Percentiles rank a stretch among this genome's conserved stretches.
These are phyloP conservation scores for Diddensiella santjacobensis DNA, from an alignment of 805 yeast species.

Conservation along the genomic window DNA sequence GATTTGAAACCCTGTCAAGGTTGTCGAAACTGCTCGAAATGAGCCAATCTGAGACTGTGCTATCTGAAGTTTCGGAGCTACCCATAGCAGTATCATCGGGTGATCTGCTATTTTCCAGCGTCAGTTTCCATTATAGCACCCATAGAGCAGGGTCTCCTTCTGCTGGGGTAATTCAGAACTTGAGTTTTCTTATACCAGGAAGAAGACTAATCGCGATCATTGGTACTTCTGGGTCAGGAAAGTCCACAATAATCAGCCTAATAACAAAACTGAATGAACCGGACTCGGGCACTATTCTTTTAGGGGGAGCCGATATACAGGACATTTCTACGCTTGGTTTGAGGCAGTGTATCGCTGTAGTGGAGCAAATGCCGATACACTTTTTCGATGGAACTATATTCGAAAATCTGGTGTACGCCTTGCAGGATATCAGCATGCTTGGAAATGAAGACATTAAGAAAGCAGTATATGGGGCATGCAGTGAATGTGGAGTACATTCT, in stretches of 20 bases:
- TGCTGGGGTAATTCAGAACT: conserved; percentile 39
- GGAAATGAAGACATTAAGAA: neutral
- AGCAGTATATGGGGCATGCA: conserved; percentile 39
- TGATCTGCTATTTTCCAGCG: conserved; percentile 40
- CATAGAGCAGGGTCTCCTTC: neutral
- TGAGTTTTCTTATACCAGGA: conserved; percentile 37
- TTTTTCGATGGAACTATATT: conserved; percentile 70
- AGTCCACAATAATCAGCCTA: conserved; percentile 67
- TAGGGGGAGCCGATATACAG: conserved; percentile 48
- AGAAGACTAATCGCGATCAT: conserved; percentile 57
- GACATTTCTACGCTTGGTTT: conserved; percentile 45
- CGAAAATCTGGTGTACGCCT: conserved; percentile 65
- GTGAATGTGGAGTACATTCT: conserved; percentile 46
- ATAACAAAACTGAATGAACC: conserved; percentile 51
- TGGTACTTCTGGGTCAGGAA: conserved; percentile 91
- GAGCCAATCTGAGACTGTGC: neutral
- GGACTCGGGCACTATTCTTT: conserved; percentile 37
- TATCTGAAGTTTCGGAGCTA: neutral
- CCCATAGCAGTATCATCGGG: neutral
- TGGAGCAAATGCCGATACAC: conserved; percentile 62
- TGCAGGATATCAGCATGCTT: neutral
- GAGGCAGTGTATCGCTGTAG: conserved; percentile 57
- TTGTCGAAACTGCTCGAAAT: conserved; percentile 6
- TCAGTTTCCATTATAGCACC: conserved; percentile 38
- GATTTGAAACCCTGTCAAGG: conserved; percentile 42